phyloP scores from a whole-genome alignment of 352 stramenopile genomes.

The Thraustochytrium sp. region DNA sequence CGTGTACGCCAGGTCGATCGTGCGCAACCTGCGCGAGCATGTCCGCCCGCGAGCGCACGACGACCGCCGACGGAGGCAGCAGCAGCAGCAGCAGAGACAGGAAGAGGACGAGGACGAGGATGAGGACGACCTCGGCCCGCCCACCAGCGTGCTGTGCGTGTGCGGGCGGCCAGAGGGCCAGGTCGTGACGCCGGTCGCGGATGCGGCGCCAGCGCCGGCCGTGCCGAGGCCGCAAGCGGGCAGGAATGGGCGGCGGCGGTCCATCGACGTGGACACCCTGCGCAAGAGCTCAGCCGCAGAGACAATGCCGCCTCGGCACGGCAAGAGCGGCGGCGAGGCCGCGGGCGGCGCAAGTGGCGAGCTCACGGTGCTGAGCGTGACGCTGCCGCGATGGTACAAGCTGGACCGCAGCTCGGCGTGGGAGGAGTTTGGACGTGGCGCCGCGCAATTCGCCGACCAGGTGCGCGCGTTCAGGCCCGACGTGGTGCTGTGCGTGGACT shows the following conservation, averaged over 20 bases:
- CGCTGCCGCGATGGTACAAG: background rate
- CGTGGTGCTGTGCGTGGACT: slow-evolving; percentile 40
- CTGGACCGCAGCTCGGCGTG: background rate
- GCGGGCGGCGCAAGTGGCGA: background rate
- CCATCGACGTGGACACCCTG: background rate
- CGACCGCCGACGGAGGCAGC: no score
- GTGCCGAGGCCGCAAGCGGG: background rate
- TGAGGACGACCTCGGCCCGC: background rate
- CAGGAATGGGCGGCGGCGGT: background rate
- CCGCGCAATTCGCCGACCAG: background rate
- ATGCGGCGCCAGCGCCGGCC: background rate
- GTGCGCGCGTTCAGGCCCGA: slow-evolving; percentile 11
- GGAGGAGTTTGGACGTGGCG: background rate
- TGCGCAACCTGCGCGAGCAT: background rate
- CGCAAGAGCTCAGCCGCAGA: background rate
- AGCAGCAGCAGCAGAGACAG: background rate
- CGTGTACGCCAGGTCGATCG: slow-evolving; percentile 28
- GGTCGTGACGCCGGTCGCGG: background rate
- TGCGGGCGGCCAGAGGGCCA: slow-evolving; percentile 15
- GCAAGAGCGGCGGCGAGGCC: background rate
- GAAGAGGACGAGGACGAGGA: background rate
- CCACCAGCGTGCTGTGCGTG: background rate
- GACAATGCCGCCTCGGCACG: background rate
- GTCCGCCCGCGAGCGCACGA: background rate
- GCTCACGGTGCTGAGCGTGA: background rate